A percentile compares a stretch with the other conserved stretches of the same genome.
These are phyloP conservation scores for Priceomyces medius DNA, from an alignment of 805 yeast genomes.

Conservation along the genomic window DNA sequence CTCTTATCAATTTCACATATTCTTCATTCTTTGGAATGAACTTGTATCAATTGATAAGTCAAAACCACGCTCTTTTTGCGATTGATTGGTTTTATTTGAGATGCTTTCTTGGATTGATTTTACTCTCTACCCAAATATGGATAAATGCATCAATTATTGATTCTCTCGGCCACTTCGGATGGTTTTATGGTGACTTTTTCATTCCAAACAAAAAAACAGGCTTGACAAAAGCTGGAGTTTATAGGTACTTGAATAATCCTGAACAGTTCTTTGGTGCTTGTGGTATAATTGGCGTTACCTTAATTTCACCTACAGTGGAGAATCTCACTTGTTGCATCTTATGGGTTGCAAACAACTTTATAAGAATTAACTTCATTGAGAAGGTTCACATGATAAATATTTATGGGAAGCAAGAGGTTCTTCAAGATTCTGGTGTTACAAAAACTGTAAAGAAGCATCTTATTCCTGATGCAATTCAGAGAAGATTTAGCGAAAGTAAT, in stretches of 20 bases:
- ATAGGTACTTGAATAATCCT: conserved; percentile 79
- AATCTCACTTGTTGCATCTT: conserved; percentile 49
- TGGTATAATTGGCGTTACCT: conserved; percentile 74
- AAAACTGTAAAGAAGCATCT: conserved; percentile 43
- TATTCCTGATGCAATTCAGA: conserved; percentile 38
- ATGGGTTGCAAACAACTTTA: conserved; percentile 66
- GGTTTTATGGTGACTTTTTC: conserved; percentile 88
- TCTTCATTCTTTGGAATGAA: conserved; percentile 47
- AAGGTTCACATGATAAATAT: conserved; percentile 74
- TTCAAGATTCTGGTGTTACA: conserved; percentile 52
- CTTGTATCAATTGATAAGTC: conserved; percentile 23
- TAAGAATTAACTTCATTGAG: conserved; percentile 72
- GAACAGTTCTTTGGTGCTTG: conserved; percentile 76
- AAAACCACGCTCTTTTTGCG: conserved; percentile 15
- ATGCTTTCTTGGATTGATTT: conserved; percentile 55
- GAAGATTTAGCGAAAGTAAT: conserved; percentile 23
- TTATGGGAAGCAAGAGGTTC: conserved; percentile 63
- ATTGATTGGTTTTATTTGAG: conserved; percentile 48
- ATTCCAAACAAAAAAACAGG: conserved; percentile 52
- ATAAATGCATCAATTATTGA: conserved; percentile 66
- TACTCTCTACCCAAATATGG: conserved; percentile 63
- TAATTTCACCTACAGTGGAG: conserved; percentile 54
- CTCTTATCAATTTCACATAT: conserved; percentile 53
- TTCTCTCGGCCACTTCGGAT: conserved; percentile 80
- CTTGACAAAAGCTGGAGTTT: conserved; percentile 76